These are phyloP conservation scores for Tuctoria greenei DNA, from an alignment of 176 grass and related monocot genomes.

Conservation along the genomic window DNA sequence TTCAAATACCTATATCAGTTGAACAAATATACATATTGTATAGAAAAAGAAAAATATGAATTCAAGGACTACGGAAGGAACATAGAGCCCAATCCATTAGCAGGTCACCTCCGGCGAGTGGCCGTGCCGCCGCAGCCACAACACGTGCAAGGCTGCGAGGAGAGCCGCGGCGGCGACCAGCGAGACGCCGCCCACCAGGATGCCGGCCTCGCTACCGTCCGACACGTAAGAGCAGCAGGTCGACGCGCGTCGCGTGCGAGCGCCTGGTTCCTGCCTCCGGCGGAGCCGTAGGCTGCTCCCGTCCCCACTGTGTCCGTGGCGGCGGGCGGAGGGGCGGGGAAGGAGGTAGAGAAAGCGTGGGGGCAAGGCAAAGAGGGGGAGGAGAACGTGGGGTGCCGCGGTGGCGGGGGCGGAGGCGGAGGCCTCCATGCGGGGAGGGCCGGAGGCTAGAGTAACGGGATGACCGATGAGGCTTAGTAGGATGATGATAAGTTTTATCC, in stretches of 20 bases:
- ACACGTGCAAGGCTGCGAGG: slow-evolving; percentile 34
- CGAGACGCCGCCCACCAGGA: not conserved
- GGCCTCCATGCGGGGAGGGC: slow-evolving; percentile 35
- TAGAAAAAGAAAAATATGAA: not conserved
- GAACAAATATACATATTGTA: too few species aligned
- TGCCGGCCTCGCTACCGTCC: not conserved
- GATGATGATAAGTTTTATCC: slow-evolving; percentile 40
- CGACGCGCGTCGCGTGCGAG: not conserved
- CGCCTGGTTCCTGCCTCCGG: not conserved
- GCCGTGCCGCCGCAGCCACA: slow-evolving; percentile 25
- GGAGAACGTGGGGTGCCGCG: slow-evolving; percentile 12
- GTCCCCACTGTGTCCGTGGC: not conserved
- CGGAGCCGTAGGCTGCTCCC: slow-evolving; percentile 11
- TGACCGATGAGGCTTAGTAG: slow-evolving; percentile 2
- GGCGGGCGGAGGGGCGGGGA: not conserved
- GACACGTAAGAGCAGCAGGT: slow-evolving; percentile 20
- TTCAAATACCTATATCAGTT: too few species aligned
- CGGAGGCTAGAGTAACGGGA: not conserved
- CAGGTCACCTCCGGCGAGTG: slow-evolving; percentile 36
- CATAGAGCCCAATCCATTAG: not conserved
- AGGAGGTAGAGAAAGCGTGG: slow-evolving; percentile 29
- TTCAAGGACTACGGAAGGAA: not conserved
- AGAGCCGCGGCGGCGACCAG: slow-evolving; percentile 16
- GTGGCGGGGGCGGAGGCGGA: slow-evolving; percentile 19
- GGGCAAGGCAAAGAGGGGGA: slow-evolving; percentile 20